Evolutionary conservation across 2,329 filamentous ascomycete genomes (phyloP).

Genomic region (Monilinia fructicola): DNA sequence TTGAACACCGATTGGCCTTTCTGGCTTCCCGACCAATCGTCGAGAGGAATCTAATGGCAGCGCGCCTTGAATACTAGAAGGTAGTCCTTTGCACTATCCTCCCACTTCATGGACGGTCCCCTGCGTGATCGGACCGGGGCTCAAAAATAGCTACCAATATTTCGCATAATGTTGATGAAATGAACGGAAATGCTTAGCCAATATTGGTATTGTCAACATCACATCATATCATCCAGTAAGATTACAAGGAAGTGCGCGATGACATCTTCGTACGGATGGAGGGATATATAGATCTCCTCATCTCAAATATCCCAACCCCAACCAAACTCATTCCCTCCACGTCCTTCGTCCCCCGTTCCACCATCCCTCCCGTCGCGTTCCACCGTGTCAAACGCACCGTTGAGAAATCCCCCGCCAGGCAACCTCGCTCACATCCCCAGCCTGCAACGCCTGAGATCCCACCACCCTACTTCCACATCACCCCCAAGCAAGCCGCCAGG

Average conservation of each 20-base stretch:
- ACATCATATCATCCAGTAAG: no score
- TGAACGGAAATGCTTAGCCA: constrained; percentile 3
- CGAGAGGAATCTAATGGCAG: neutral
- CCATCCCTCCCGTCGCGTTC: neutral
- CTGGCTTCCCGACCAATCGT: neutral
- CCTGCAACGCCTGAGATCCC: neutral
- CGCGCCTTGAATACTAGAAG: neutral
- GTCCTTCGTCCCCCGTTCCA: neutral
- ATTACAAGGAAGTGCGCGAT: neutral
- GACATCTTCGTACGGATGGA: neutral
- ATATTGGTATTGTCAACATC: neutral
- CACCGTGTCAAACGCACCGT: constrained; percentile 6
- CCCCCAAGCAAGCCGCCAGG: neutral
- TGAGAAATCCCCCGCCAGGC: constrained; percentile 10
- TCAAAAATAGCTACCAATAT: neutral
- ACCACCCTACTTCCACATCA: neutral
- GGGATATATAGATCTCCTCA: constrained; percentile 6
- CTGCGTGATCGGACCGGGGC: neutral
- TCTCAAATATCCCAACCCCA: no score
- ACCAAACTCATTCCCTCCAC: neutral
- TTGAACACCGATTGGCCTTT: neutral
- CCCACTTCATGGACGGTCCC: neutral
- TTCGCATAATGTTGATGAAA: neutral
- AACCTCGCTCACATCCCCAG: neutral
- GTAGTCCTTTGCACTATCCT: neutral